Evolutionary conservation across 2,329 filamentous ascomycete genomes (phyloP), one percentile per base, ranked within the genome.

Genomic region (Penicillium brevicompactum): DNA sequence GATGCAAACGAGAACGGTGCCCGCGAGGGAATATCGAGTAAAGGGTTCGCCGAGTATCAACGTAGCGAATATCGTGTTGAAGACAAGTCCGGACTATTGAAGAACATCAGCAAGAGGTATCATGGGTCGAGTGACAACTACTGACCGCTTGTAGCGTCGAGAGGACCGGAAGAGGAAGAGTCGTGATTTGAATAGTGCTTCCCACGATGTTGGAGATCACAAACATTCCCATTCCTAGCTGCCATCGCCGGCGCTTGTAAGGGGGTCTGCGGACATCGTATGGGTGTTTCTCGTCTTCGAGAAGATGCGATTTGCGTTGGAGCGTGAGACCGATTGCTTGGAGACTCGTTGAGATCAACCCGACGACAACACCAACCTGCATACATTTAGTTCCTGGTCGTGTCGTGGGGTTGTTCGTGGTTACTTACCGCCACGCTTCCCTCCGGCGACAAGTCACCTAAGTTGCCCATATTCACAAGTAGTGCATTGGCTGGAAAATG

Each of bases 21-120:
- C 94, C 67, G 90, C 84, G 37, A 96, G 82, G n/a, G 93, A 97
- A 83, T 92, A 95, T 72, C 84, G 85, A 49, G 94, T 97, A 76
- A 97, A 99, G 4, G 92, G 91, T 75, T 99, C 93, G 68, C 89
- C 88, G 46, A 99, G 84, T 67, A 97, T 91, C 54, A 97, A 78
- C 43, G 92, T 95, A 58, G 94, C 94, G 81, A 95, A 96, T 74
- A 97, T 91, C 54, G 93, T 96, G 80, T 99, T 99, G 82, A 99
- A 99, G 59, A 99, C 94, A 52, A 99, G 83, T 43, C 94, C 94
- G 3, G 93, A 96, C 71, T 84, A 64, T 55, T 53, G 31, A 30
- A 16, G 14, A 32, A n/a, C 45, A 41, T 53, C 59, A 58, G 64
- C 55, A 38, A 55, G 21, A 51, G 37, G 51, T 37, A 21, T 42